A percentile compares a stretch with the other conserved stretches of the same genome.
Evolutionary conservation across 2,329 filamentous ascomycete species (phyloP).

Genomic region (Trichophyton simii): DNA sequence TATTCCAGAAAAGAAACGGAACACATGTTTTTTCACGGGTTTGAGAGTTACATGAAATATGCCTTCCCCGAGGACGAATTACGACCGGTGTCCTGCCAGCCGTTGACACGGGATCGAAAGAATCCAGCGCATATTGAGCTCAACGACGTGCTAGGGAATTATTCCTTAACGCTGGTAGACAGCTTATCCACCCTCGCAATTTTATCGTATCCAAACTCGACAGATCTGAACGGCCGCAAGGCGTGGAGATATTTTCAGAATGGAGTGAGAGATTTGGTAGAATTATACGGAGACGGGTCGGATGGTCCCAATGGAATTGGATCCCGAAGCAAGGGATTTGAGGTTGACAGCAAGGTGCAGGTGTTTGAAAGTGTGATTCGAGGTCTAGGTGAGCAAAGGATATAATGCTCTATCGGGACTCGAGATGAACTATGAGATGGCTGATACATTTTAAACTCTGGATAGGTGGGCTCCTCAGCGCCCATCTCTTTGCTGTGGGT

Average conservation of each 20-base stretch:
- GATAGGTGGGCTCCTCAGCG: slow-evolving; percentile 75
- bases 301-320: slow-evolving; percentile 56
- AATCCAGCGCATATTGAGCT: slow-evolving; percentile 72
- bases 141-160: slow-evolving; percentile 94
- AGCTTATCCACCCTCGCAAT: slow-evolving; percentile 90
- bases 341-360: slow-evolving; percentile 95
- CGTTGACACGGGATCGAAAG: slow-evolving; percentile 68
- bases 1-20: slow-evolving; percentile 33
- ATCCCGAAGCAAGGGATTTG: slow-evolving; percentile 65
- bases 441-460: not conserved
- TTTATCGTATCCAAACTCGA: slow-evolving; percentile 60
- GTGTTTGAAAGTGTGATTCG: slow-evolving; percentile 97
- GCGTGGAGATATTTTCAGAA: slow-evolving; percentile 66
- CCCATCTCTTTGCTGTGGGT: slow-evolving; percentile 83
- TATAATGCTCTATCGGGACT: not conserved
- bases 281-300: slow-evolving; percentile 76
- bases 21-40: slow-evolving; percentile 92
- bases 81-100: slow-evolving; percentile 70
- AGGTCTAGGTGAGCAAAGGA: slow-evolving; percentile 40
- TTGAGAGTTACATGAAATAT: slow-evolving; percentile 83
- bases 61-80: slow-evolving; percentile 96
- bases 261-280: slow-evolving; percentile 61
- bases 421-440: not conserved
- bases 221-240: slow-evolving; percentile 43
- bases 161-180: slow-evolving; percentile 89